phyloP scores from a whole-genome alignment of 2,329 filamentous ascomycete genomes.

The Eutypa lata region DNA sequence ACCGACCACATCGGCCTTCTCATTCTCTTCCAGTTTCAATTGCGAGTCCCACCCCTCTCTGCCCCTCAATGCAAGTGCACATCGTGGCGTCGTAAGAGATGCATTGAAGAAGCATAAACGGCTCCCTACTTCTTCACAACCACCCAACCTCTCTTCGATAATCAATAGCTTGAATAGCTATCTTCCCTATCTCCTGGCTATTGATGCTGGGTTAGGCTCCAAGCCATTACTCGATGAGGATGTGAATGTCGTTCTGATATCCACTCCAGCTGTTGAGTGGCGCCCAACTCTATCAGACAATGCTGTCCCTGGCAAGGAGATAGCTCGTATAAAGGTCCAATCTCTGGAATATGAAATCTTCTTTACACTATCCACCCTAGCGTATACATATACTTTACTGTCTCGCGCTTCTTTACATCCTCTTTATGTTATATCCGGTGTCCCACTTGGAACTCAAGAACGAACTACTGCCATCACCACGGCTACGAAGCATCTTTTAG shows the following conservation, averaged over 20 bases:
- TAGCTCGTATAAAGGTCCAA: slow-evolving; percentile 63
- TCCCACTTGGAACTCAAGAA: slow-evolving; percentile 61
- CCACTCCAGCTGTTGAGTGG: slow-evolving; percentile 72
- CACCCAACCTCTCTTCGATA: slow-evolving; percentile 67
- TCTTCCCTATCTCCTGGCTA: slow-evolving; percentile 75
- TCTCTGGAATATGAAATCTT: slow-evolving; percentile 80
- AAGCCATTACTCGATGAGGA: slow-evolving; percentile 53
- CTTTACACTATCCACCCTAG: slow-evolving; percentile 75
- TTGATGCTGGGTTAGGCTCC: slow-evolving; percentile 69
- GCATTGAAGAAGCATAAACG: slow-evolving; percentile 87
- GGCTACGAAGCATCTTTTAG: slow-evolving; percentile 74
- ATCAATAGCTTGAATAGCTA: slow-evolving; percentile 71
- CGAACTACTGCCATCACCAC: slow-evolving; percentile 66
- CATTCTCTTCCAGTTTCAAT: slow-evolving; percentile 73
- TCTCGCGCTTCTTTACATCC: slow-evolving; percentile 71
- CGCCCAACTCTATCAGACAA: slow-evolving; percentile 70
- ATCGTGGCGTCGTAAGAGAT: slow-evolving; percentile 79
- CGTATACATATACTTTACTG: slow-evolving; percentile 68
- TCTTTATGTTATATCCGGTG: slow-evolving; percentile 64
- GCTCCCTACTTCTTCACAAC: slow-evolving; percentile 68
- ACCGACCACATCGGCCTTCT: slow-evolving; percentile 84
- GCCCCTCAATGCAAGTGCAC: slow-evolving; percentile 75
- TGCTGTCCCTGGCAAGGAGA: slow-evolving; percentile 62
- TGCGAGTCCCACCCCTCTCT: slow-evolving; percentile 87
- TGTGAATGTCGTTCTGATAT: slow-evolving; percentile 63